Percentiles rank a stretch among this genome's conserved stretches.
phyloP scores from a whole-genome alignment of 768 basidiomycete genomes.

The Rhizopogon roseolus region DNA sequence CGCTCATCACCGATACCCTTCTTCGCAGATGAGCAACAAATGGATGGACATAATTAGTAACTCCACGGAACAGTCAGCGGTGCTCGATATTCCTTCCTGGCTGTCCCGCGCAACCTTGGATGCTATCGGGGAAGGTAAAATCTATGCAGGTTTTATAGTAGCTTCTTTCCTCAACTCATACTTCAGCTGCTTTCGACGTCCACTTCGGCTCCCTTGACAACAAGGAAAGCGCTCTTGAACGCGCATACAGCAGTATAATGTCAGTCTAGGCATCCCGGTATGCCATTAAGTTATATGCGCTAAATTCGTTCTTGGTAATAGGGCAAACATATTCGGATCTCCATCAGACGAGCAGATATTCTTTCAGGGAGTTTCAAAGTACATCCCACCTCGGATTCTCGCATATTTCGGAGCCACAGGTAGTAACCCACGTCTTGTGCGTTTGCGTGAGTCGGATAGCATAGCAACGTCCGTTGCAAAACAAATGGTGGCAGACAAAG shows the following conservation, averaged over 20 bases:
- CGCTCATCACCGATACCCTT: background rate
- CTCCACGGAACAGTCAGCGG: conserved; percentile 4
- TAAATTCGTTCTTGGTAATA: background rate
- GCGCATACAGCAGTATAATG: background rate
- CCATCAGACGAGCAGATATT: conserved; percentile 19
- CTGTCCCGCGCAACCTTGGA: conserved; percentile 43
- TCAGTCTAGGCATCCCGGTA: background rate
- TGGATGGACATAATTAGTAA: conserved; percentile 17
- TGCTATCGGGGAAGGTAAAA: conserved; percentile 43
- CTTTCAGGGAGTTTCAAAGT: conserved; percentile 23
- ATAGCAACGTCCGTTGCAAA: conserved; percentile 8
- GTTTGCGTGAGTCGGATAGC: conserved; percentile 8
- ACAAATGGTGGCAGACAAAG: conserved; percentile 11
- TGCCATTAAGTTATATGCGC: background rate
- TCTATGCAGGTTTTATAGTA: background rate
- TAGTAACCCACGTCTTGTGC: conserved; percentile 14
- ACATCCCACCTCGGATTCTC: conserved; percentile 26
- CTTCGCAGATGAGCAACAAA: conserved; percentile 14
- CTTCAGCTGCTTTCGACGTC: conserved; percentile 44
- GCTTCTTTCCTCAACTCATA: background rate
- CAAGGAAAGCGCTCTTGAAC: background rate
- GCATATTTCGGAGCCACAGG: conserved; percentile 29
- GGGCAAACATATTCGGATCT: conserved; percentile 2
- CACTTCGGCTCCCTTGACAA: conserved; percentile 36
- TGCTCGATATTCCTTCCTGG: conserved; percentile 22